Conservation (phyloP, 2,329 filamentous ascomycete species). For the Elsinoe necatrix region DNA sequence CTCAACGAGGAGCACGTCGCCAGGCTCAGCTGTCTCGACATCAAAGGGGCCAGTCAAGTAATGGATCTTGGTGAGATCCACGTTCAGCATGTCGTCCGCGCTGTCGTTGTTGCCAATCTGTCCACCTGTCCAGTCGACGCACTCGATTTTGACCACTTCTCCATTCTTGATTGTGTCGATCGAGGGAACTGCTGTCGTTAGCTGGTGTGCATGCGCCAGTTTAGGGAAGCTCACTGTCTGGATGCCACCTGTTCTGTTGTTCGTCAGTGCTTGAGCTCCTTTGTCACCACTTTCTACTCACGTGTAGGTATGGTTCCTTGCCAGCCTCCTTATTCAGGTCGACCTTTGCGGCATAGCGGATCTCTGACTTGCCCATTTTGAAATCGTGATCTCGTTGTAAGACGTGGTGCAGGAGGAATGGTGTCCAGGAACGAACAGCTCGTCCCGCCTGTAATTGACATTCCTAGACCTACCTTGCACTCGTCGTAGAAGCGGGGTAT, state of each 20-base stretch:
- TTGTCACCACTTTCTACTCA: conserved; percentile 35
- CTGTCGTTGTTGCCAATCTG: conserved; percentile 84
- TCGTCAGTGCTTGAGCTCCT: conserved; percentile 13
- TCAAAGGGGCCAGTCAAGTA: conserved; percentile 88
- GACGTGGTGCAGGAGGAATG: background rate
- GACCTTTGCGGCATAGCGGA: conserved; percentile 66
- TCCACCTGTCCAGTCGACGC: conserved; percentile 65
- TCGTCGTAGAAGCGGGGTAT: conserved; percentile 12
- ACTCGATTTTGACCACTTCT: conserved; percentile 90
- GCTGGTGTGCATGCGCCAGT: conserved; percentile 6
- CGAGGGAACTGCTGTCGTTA: conserved; percentile 54
- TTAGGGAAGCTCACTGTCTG: conserved; percentile 56
- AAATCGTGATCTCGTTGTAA: background rate
- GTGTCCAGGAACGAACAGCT: background rate
- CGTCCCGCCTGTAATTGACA: background rate
- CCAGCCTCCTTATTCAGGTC: conserved; percentile 62
- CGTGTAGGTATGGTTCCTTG: conserved; percentile 63
- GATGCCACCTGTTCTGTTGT: conserved; percentile 79
- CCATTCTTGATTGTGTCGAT: conserved; percentile 66
- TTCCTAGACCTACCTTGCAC: background rate
- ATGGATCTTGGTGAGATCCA: conserved; percentile 76
- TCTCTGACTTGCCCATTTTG: conserved; percentile 44
- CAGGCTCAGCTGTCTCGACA: conserved; percentile 72
- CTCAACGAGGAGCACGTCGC: conserved; percentile 76
- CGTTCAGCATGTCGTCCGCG: conserved; percentile 78